These are phyloP conservation scores for Pythium chondricola DNA, from an alignment of 352 stramenopile species.

Conservation along the genomic window DNA sequence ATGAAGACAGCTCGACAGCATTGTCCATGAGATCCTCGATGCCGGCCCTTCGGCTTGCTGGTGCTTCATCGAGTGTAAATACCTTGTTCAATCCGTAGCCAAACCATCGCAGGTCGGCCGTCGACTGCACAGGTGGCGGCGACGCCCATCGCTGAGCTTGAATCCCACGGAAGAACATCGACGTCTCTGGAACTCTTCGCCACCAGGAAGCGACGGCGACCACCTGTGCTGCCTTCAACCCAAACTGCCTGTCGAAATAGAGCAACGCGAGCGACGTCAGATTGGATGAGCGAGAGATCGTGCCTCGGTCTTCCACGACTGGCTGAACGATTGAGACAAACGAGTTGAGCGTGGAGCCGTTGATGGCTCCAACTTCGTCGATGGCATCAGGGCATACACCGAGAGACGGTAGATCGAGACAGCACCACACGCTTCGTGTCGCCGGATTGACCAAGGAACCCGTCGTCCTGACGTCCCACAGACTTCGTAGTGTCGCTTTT, in stretches of 20 bases:
- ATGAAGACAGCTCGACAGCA: slow-evolving; percentile 6
- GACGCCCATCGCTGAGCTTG: slow-evolving; percentile 34
- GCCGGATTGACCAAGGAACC: slow-evolving; percentile 45
- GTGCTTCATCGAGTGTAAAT: slow-evolving; percentile 20
- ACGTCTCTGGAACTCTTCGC: slow-evolving; percentile 24
- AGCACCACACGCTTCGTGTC: slow-evolving; percentile 41
- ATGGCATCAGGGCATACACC: slow-evolving; percentile 28
- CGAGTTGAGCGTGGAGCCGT: slow-evolving; percentile 11
- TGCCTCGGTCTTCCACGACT: slow-evolving; percentile 12
- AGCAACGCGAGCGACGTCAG: slow-evolving; percentile 29
- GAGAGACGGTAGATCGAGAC: slow-evolving; percentile 14
- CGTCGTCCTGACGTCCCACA: slow-evolving; percentile 32
- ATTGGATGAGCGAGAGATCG: slow-evolving; percentile 27
- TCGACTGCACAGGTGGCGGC: background rate
- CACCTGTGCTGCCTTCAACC: slow-evolving; percentile 23
- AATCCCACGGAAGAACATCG: slow-evolving; percentile 40
- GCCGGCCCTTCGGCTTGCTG: slow-evolving; percentile 21
- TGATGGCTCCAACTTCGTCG: slow-evolving; percentile 31
- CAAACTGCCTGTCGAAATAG: slow-evolving; percentile 30
- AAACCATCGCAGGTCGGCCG: slow-evolving; percentile 34
- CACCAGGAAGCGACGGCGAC: slow-evolving; percentile 35
- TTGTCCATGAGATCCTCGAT: slow-evolving; percentile 31
- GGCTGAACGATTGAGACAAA: slow-evolving; percentile 33
- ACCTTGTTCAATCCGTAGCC: slow-evolving; percentile 40
- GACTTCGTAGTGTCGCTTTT: slow-evolving; percentile 19